A percentile compares a stretch with the other conserved stretches of the same genome.
phyloP scores from a whole-genome alignment of 805 yeast species.

The Candida germanica region DNA sequence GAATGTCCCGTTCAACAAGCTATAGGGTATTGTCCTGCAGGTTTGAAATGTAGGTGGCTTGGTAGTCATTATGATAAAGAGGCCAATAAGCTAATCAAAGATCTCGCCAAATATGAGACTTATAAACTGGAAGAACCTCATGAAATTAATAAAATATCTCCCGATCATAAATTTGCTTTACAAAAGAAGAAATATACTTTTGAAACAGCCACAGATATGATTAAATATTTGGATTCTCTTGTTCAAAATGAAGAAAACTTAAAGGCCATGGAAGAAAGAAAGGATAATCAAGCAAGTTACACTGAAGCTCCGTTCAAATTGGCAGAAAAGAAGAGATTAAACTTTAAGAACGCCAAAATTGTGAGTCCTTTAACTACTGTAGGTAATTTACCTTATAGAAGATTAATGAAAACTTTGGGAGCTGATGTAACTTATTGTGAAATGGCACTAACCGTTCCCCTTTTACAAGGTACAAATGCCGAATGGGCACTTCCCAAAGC shows the following conservation, averaged over 20 bases:
- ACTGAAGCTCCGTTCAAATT: slow-evolving; percentile 75
- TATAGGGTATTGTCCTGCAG: slow-evolving; percentile 88
- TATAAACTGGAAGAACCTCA: slow-evolving; percentile 24
- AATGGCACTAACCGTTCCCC: slow-evolving; percentile 87
- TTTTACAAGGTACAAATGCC: slow-evolving; percentile 84
- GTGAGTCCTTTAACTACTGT: slow-evolving; percentile 96
- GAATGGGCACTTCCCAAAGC: slow-evolving; percentile 98
- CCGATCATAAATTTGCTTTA: slow-evolving; percentile 44
- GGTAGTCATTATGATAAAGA: slow-evolving; percentile 60
- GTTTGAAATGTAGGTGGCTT: slow-evolving; percentile 90
- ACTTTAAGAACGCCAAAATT: slow-evolving; percentile 73
- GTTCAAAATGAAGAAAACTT: slow-evolving; percentile 42
- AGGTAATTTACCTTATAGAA: slow-evolving; percentile 92
- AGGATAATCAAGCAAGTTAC: slow-evolving; percentile 47
- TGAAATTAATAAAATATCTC: slow-evolving; percentile 65
- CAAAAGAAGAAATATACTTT: slow-evolving; percentile 64
- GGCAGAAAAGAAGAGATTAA: slow-evolving; percentile 74
- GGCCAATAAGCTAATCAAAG: slow-evolving; percentile 42
- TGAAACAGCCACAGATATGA: slow-evolving; percentile 52
- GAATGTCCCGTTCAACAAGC: slow-evolving; percentile 79
- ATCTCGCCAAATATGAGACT: slow-evolving; percentile 32
- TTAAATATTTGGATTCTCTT: slow-evolving; percentile 62
- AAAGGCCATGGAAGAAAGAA: slow-evolving; percentile 28
- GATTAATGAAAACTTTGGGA: slow-evolving; percentile 85
- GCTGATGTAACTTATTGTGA: slow-evolving; percentile 93